These are phyloP conservation scores for Nothophytophthora sp. DNA, from an alignment of 352 stramenopile genomes.

Conservation along the genomic window DNA sequence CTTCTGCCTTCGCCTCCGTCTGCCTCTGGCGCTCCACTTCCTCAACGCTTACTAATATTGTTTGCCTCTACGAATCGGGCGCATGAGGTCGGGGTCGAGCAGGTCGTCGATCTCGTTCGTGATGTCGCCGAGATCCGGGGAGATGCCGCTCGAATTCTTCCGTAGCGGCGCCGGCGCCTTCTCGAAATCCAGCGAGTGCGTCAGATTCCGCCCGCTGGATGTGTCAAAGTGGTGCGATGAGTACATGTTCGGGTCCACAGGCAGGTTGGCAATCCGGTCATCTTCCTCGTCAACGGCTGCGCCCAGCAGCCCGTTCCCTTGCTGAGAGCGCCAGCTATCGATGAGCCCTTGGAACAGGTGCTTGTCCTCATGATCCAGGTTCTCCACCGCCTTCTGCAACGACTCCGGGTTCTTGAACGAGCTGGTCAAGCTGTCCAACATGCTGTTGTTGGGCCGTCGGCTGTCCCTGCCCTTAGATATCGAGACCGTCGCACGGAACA, in stretches of 20 bases:
- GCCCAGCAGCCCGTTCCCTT: constrained; percentile 6
- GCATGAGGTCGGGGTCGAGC: constrained; percentile 55
- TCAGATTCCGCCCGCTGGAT: constrained; percentile 38
- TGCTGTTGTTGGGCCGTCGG: constrained; percentile 20
- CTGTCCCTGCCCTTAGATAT: constrained; percentile 49
- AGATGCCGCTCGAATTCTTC: constrained; percentile 40
- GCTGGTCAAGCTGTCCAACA: constrained; percentile 50
- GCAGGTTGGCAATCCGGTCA: constrained; percentile 32
- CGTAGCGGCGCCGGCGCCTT: constrained; percentile 23
- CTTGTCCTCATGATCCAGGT: constrained; percentile 60
- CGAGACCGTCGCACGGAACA: constrained; percentile 67
- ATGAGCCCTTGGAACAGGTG: constrained; percentile 73
- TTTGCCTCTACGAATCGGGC: constrained; percentile 62
- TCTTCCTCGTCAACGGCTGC: constrained; percentile 21
- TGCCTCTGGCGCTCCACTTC: not conserved
- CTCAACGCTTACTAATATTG: constrained; percentile 39
- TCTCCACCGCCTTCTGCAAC: constrained; percentile 56
- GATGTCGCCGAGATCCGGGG: constrained; percentile 33
- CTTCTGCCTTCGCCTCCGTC: not conserved
- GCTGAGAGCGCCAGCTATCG: constrained; percentile 43
- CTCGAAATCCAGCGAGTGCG: constrained; percentile 40
- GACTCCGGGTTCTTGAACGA: constrained; percentile 60
- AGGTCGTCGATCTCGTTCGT: constrained; percentile 58
- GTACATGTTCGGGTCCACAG: constrained; percentile 43
- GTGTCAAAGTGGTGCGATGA: constrained; percentile 30